Evolutionary conservation across 805 yeast genomes (phyloP).

Genomic region (Starmera pachycereana): DNA sequence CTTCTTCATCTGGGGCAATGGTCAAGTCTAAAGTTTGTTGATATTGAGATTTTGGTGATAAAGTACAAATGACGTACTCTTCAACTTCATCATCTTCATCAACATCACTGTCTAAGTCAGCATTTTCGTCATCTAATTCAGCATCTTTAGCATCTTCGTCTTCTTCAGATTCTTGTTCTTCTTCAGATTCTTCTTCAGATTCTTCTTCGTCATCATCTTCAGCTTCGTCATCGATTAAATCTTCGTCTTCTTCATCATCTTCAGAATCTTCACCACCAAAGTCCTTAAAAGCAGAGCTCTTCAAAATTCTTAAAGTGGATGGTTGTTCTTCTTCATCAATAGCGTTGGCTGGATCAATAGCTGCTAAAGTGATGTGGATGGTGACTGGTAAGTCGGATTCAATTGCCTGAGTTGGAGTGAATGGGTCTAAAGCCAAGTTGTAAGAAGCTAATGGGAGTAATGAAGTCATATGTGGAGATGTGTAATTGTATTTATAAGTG

Average conservation of each 20-base stretch:
- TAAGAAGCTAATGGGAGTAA: constrained; percentile 80
- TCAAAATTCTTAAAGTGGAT: constrained; percentile 81
- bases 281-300: constrained; percentile 41
- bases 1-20: constrained; percentile 88
- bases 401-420: constrained; percentile 78
- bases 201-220: constrained; percentile 22
- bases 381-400: constrained; percentile 83
- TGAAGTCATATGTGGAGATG: constrained; percentile 40
- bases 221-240: constrained; percentile 24
- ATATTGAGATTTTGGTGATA: constrained; percentile 72
- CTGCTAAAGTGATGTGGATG: constrained; percentile 87
- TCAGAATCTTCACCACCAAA: constrained; percentile 38
- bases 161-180: constrained; percentile 30
- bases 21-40: constrained; percentile 91
- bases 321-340: constrained; percentile 76
- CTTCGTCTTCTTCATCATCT: constrained; percentile 35
- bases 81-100: constrained; percentile 69
- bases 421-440: constrained; percentile 80
- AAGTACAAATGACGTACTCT: constrained; percentile 80
- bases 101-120: constrained; percentile 45
- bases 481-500: background rate
- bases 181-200: constrained; percentile 23
- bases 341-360: constrained; percentile 78
- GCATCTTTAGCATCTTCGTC: constrained; percentile 43
- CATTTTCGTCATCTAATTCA: constrained; percentile 38